Conservation (phyloP, 2,329 filamentous ascomycete species). For the Epichloe scottii region DNA sequence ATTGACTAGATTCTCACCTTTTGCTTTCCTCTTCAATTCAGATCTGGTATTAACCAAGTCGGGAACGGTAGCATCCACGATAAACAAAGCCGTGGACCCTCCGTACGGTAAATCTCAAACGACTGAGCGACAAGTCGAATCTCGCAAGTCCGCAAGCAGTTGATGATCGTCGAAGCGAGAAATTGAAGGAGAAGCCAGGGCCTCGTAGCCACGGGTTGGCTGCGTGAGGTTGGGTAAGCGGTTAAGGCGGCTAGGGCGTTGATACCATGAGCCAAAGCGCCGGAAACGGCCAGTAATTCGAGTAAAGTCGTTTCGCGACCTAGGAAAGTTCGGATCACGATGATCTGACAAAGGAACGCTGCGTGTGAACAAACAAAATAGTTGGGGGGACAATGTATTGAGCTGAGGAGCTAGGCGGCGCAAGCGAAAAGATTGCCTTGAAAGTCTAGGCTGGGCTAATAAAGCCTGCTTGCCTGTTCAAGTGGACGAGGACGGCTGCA, state of each 20-base stretch:
- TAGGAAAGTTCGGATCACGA: neutral
- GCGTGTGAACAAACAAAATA: constrained; percentile 4
- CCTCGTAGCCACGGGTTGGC: neutral
- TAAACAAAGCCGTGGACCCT: constrained; percentile 13
- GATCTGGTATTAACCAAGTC: constrained; percentile 8
- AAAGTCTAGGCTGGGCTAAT: constrained; percentile 11
- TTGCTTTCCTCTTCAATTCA: neutral
- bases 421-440: constrained; percentile 41
- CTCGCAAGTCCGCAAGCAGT: neutral
- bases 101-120: constrained; percentile 10
- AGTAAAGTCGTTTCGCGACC: constrained; percentile 5
- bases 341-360: constrained; percentile 7
- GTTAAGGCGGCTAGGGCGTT: constrained; percentile 2
- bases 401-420: constrained; percentile 33
- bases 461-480: constrained; percentile 7
- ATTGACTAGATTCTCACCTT: neutral
- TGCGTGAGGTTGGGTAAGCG: constrained; percentile 2
- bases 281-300: constrained; percentile 6
- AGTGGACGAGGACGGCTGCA: constrained; percentile 16
- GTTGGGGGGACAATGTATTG: constrained; percentile 24
- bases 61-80: constrained; percentile 13
- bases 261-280: constrained; percentile 4
- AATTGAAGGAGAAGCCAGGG: constrained; percentile 4
- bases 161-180: constrained; percentile 5
- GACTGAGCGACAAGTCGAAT: neutral